phyloP scores from a whole-genome alignment of 345 rosid genomes.

The Sisymbrium irio region DNA sequence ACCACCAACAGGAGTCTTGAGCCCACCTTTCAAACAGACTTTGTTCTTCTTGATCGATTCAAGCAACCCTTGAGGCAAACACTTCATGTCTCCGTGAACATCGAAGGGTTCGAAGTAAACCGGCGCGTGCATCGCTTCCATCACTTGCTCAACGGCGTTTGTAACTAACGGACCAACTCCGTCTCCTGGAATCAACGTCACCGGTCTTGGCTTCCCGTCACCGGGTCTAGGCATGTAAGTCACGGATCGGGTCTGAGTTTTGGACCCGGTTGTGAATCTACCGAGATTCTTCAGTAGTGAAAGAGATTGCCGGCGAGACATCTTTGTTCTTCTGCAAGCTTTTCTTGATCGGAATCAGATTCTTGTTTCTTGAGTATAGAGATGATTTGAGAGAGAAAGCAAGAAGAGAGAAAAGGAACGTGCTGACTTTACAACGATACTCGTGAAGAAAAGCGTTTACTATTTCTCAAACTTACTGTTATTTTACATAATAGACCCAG shows the following conservation, averaged over 20 bases:
- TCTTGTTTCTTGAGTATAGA: not conserved
- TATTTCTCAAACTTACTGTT: not conserved
- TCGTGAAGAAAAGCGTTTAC: constrained; percentile 23
- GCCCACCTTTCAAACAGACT: constrained; percentile 92
- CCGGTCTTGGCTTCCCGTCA: constrained; percentile 76
- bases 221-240: constrained; percentile 99
- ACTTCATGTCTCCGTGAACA: constrained; percentile 85
- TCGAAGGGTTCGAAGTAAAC: constrained; percentile 77
- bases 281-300: constrained; percentile 50
- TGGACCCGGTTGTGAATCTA: constrained; percentile 25
- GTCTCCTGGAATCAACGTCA: constrained; percentile 88
- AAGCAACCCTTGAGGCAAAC: constrained; percentile 72
- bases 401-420: not conserved
- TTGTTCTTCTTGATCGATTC: constrained; percentile 96
- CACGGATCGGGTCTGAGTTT: constrained; percentile 57
- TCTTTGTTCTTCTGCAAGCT: constrained; percentile 28
- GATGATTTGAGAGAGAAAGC: constrained; percentile 12
- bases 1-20: constrained; percentile 82
- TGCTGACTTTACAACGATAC: constrained; percentile 21
- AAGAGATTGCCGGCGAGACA: constrained; percentile 61
- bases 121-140: constrained; percentile 98
- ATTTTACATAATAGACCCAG: not conserved
- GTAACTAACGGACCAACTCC: constrained; percentile 96
- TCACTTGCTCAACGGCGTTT: constrained; percentile 83
- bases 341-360: constrained; percentile 34